A percentile compares a stretch with the other conserved stretches of the same genome.
Conservation (phyloP, 176 grass and related monocot species). For the Avena eriantha region DNA sequence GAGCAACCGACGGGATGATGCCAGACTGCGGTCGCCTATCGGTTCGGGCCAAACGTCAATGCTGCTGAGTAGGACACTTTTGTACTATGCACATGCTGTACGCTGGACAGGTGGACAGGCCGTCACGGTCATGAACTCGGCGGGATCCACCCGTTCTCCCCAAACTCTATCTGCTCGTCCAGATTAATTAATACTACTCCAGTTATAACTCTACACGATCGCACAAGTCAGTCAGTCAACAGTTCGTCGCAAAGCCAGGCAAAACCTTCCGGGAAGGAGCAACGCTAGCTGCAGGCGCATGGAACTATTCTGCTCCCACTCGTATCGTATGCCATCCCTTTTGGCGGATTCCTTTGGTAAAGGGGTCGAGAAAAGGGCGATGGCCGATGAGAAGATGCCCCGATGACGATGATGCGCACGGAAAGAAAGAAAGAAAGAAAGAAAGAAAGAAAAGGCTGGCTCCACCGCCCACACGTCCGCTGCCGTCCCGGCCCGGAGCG, state of each 20-base stretch:
- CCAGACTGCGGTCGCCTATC: neutral
- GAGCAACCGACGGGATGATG: neutral
- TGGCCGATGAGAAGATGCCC: too few relatives aligned
- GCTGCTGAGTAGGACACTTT: slow-evolving; percentile 21
- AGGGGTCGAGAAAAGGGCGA: too few relatives aligned
- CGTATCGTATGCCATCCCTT: neutral
- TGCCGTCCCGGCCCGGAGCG: too few relatives aligned
- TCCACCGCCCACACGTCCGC: too few relatives aligned
- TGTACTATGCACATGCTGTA: neutral
- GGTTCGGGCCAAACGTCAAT: neutral
- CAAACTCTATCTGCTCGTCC: neutral
- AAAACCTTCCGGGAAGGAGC: neutral
- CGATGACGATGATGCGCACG: too few relatives aligned
- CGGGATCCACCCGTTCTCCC: too few relatives aligned
- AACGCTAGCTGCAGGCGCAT: neutral
- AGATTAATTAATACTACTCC: neutral
- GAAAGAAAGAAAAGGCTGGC: too few relatives aligned
- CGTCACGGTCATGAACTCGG: neutral
- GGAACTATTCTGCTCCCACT: neutral
- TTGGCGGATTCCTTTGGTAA: neutral
- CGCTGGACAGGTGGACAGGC: neutral
- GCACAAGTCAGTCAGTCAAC: neutral
- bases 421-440: too few relatives aligned
- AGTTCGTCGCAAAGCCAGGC: neutral
- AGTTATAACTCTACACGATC: neutral